Evolutionary conservation across 192 early-diverging fungal genomes (phyloP).

Genomic region (Podila epicladia): DNA sequence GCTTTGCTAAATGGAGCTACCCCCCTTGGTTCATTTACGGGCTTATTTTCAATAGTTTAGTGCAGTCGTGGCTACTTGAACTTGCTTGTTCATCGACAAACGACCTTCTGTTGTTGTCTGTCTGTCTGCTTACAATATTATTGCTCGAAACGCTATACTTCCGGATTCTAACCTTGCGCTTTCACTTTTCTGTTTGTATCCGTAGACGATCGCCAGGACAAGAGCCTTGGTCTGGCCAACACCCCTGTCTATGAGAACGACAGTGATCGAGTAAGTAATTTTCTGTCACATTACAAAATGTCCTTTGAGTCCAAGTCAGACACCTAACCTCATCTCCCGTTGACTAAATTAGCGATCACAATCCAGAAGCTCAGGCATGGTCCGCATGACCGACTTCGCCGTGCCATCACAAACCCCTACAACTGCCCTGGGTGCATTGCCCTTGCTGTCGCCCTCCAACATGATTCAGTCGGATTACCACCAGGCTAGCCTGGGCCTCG

Average conservation of each 20-base stretch:
- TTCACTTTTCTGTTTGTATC: neutral
- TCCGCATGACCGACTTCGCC: conserved; percentile 1
- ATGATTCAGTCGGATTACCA: conserved; percentile 44
- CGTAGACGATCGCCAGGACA: neutral
- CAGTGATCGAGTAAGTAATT: neutral
- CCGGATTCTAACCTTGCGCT: too few relatives aligned
- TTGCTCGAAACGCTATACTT: too few relatives aligned
- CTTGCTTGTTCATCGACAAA: too few relatives aligned
- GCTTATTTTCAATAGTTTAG: too few relatives aligned
- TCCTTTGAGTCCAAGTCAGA: too few relatives aligned
- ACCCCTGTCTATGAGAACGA: neutral
- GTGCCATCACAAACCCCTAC: conserved; percentile 23
- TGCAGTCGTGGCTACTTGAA: too few relatives aligned
- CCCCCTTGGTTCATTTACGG: too few relatives aligned
- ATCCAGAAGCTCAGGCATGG: neutral
- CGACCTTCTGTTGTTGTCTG: too few relatives aligned
- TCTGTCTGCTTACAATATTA: too few relatives aligned
- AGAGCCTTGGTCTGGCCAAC: neutral
- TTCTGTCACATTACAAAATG: too few relatives aligned
- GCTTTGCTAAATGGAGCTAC: too few relatives aligned
- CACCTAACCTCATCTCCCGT: neutral
- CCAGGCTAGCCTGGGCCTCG: conserved; percentile 23
- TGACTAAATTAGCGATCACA: neutral
- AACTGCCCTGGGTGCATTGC: conserved; percentile 19
- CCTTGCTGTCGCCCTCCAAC: conserved; percentile 37